A percentile compares a stretch with the other conserved stretches of the same genome.
Evolutionary conservation across 805 yeast species (phyloP).

Genomic region (Yarrowia alimentaria): DNA sequence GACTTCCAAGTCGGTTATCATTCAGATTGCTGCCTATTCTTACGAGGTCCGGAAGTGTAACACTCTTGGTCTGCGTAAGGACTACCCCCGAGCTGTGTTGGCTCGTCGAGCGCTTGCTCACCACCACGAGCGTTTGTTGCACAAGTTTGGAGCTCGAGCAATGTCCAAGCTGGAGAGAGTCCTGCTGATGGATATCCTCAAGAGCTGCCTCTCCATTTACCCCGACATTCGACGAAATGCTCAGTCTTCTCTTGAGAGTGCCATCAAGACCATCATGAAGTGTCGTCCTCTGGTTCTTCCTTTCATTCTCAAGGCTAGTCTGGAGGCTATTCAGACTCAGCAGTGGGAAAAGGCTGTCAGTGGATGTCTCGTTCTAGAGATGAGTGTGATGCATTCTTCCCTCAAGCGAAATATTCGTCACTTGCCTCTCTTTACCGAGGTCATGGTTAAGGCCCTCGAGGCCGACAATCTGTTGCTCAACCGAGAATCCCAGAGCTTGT

Average conservation of each 20-base stretch:
- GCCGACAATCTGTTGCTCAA: constrained; percentile 58
- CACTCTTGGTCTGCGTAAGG: constrained; percentile 61
- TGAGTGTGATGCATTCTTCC: constrained; percentile 57
- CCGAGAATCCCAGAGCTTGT: constrained; percentile 40
- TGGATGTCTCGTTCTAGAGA: constrained; percentile 56
- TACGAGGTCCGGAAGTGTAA: constrained; percentile 60
- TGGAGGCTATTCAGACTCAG: constrained; percentile 48
- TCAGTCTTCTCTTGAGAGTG: constrained; percentile 61
- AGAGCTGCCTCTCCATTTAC: constrained; percentile 66
- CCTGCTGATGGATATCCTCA: constrained; percentile 63
- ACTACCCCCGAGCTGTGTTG: constrained; percentile 74
- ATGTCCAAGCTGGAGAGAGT: constrained; percentile 63
- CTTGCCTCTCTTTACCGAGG: constrained; percentile 47
- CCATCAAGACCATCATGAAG: constrained; percentile 68
- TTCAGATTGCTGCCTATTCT: constrained; percentile 51
- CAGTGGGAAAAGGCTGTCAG: constrained; percentile 61
- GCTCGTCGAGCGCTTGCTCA: constrained; percentile 71
- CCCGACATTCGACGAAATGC: constrained; percentile 68
- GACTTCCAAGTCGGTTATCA: constrained; percentile 55
- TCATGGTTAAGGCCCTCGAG: constrained; percentile 54
- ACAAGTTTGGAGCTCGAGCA: constrained; percentile 69
- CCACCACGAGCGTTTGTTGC: constrained; percentile 69
- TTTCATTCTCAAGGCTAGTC: constrained; percentile 49
- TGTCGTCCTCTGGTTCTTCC: constrained; percentile 57
- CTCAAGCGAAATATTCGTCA: constrained; percentile 58